Base-by-base conservation (phyloP, 306 rosid species). In the Corylus avellana region DNA sequence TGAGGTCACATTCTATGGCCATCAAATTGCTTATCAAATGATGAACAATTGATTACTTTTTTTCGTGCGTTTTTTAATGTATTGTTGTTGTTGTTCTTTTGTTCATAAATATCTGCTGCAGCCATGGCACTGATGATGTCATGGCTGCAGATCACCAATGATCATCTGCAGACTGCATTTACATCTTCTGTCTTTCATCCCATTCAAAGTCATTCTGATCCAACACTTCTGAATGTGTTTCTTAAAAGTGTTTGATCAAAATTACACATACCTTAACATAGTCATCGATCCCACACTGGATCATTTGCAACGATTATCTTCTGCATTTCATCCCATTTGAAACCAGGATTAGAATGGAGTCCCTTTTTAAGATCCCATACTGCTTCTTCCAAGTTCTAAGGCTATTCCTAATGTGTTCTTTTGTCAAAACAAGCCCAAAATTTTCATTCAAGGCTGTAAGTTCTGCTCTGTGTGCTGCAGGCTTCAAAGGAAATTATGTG, bases 381-480 rank as follows among this genome's bases (percentile, higher is more conserved):
- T 84, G 90, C 78, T 89, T 89, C 85, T 83, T 86, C 90, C 87
- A 89, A 50, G 92, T 89, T 75, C 80, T 89, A 39, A 86, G 77
- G 55, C 90, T 84, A 85, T 79, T 89, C 78, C 79, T 86, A 54
- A 88, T 78, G 37, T 89, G 87, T 68, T 59, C 88, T 84, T 84
- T 86, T 47, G 86, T 80, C 85, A 89, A 61, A 69, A 71, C 81
- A 74, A 79, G 70, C 51, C 78, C 81, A 77, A 86, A 81, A 14
- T 78, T 82, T 53, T 80, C 92, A 64, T 86, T 89, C 69, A 89
- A 72, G 46, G 56, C 85, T 76, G 78, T 72, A 69, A 89, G 77
- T 58, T 88, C 82, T 75, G 86, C 84, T 67, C 82, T 73, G 70
- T 84, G 84, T 70, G 88, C 88, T 46, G 79, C 90, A 73, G 88